phyloP scores from a whole-genome alignment of 169 alveolate genomes.

The Cytauxzoon felis region DNA sequence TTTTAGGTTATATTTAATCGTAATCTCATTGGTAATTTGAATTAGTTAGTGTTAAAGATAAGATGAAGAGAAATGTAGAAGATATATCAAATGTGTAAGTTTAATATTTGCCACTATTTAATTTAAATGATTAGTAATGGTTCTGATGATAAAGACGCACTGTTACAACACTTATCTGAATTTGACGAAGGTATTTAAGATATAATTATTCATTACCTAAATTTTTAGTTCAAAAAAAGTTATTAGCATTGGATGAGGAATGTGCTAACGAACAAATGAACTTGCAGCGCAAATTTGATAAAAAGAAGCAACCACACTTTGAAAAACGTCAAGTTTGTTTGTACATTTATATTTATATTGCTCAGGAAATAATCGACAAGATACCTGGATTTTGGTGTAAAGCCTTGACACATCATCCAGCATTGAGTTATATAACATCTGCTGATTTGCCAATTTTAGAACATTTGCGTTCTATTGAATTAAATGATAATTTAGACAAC shows the following conservation, averaged over 20 bases:
- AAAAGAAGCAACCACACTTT: conserved; percentile 81
- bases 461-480: conserved; percentile 71
- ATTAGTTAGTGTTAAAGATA: too few species aligned
- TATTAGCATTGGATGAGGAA: conserved; percentile 78
- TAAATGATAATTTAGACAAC: conserved; percentile 85
- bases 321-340: conserved; percentile 70
- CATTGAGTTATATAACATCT: conserved; percentile 76
- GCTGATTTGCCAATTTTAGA: conserved; percentile 82
- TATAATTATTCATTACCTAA: background rate
- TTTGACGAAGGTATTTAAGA: conserved; percentile 52
- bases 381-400: conserved; percentile 87
- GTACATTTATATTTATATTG: background rate
- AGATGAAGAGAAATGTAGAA: conserved; percentile 46
- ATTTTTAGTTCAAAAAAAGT: conserved; percentile 70
- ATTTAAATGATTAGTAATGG: background rate
- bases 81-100: conserved; percentile 12
- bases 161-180: conserved; percentile 41
- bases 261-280: conserved; percentile 86
- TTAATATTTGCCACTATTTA: background rate
- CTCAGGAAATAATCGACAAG: conserved; percentile 74
- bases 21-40: too few species aligned
- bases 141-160: conserved; percentile 26
- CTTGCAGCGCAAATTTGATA: conserved; percentile 82
- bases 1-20: too few species aligned
- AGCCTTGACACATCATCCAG: conserved; percentile 82